A percentile compares a stretch with the other conserved stretches of the same genome.
phyloP scores from a whole-genome alignment of 2,329 filamentous ascomycete genomes.

The Ophiosphaerella korrae region DNA sequence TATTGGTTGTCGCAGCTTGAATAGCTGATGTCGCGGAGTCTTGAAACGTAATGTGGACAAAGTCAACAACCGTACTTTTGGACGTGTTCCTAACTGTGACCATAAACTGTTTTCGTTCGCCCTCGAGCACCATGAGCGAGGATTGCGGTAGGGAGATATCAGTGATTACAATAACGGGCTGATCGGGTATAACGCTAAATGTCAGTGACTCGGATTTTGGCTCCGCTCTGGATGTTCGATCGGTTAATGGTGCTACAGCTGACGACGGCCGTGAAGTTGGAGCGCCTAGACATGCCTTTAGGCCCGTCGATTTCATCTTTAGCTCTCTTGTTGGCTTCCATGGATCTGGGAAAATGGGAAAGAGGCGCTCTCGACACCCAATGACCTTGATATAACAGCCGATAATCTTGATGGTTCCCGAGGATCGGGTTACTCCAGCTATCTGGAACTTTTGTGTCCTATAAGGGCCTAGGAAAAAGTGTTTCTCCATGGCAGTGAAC shows the following conservation, averaged over 20 bases:
- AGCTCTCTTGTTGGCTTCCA: slow-evolving; percentile 73
- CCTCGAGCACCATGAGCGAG: slow-evolving; percentile 90
- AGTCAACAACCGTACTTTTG: slow-evolving; percentile 71
- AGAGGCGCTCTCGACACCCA: slow-evolving; percentile 80
- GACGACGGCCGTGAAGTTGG: slow-evolving; percentile 53
- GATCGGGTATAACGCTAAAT: slow-evolving; percentile 76
- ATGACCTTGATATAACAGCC: slow-evolving; percentile 81
- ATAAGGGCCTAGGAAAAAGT: slow-evolving; percentile 76
- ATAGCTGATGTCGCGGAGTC: slow-evolving; percentile 83
- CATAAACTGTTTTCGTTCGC: slow-evolving; percentile 77
- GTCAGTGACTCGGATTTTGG: slow-evolving; percentile 54
- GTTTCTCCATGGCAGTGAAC: slow-evolving; percentile 70
- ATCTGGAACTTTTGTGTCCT: slow-evolving; percentile 79
- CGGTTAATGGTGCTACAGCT: slow-evolving; percentile 29
- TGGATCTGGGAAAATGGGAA: slow-evolving; percentile 78
- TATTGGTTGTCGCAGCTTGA: slow-evolving; percentile 74
- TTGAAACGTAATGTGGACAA: slow-evolving; percentile 85
- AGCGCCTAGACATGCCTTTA: slow-evolving; percentile 54
- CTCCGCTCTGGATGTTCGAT: slow-evolving; percentile 26
- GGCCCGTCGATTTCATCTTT: slow-evolving; percentile 78
- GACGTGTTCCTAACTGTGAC: slow-evolving; percentile 83
- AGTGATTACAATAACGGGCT: slow-evolving; percentile 78
- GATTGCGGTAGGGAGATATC: slow-evolving; percentile 80
- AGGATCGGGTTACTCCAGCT: slow-evolving; percentile 66
- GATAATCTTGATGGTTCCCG: slow-evolving; percentile 73